Conservation (phyloP, 345 rosid species). For the Bretschneidera sinensis region DNA sequence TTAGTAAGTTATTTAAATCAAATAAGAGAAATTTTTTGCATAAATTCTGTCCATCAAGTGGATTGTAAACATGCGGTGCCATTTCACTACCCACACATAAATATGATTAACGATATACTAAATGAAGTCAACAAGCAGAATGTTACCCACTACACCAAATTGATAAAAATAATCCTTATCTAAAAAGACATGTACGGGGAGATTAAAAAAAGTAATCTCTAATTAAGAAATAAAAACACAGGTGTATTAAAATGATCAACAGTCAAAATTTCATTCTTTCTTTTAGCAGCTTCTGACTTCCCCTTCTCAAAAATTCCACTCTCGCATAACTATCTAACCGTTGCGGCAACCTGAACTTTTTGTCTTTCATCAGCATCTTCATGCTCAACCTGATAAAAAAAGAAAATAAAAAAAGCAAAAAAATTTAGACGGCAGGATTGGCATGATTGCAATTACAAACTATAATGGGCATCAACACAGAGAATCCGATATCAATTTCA, state of each 20-base stretch:
- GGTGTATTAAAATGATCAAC: not conserved
- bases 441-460: not conserved
- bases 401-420: not conserved
- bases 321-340: not conserved
- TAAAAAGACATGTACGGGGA: too few species aligned
- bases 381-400: conserved; percentile 49
- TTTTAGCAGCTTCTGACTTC: not conserved
- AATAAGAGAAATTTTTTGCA: too few species aligned
- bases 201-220: not conserved
- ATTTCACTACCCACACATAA: too few species aligned
- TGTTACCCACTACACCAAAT: too few species aligned
- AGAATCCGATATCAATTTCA: not conserved
- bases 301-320: too few species aligned
- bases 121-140: too few species aligned
- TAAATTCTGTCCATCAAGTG: too few species aligned
- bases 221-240: not conserved
- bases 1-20: too few species aligned
- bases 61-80: too few species aligned
- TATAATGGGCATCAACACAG: not conserved
- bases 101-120: too few species aligned
- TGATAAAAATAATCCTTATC: too few species aligned
- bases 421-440: not conserved
- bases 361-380: conserved; percentile 50
- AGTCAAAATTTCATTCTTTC: not conserved
- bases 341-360: conserved; percentile 2